phyloP scores from a whole-genome alignment of 2,329 filamentous ascomycete species.

The Hymenoscyphus repandus region DNA sequence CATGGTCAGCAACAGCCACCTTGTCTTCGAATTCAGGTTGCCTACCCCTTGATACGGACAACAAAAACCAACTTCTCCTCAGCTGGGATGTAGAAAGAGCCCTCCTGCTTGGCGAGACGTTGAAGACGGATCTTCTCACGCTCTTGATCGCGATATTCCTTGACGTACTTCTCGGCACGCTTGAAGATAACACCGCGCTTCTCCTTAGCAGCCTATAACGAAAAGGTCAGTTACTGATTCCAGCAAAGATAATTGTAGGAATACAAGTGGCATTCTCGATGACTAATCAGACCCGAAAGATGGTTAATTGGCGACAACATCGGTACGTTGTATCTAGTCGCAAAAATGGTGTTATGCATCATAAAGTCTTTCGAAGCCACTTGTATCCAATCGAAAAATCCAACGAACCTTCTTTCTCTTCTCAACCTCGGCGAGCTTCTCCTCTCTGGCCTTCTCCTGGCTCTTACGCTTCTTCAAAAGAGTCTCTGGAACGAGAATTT shows the following conservation, averaged over 20 bases:
- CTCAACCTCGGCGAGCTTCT: slow-evolving; percentile 71
- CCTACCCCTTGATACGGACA: slow-evolving; percentile 95
- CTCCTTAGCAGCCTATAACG: slow-evolving; percentile 84
- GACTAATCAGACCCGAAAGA: slow-evolving; percentile 94
- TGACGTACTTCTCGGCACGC: slow-evolving; percentile 98
- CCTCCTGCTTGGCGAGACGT: slow-evolving; percentile 85
- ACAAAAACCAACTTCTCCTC: slow-evolving; percentile 97
- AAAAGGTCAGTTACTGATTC: slow-evolving; percentile 34
- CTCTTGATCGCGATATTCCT: slow-evolving; percentile 98
- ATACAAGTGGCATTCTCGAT: slow-evolving; percentile 21
- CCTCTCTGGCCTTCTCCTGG: slow-evolving; percentile 97
- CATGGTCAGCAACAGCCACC: slow-evolving; percentile 6
- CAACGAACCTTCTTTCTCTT: slow-evolving; percentile 77
- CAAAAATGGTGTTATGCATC: slow-evolving; percentile 83
- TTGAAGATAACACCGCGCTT: slow-evolving; percentile 99
- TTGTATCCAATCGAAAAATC: slow-evolving; percentile 19
- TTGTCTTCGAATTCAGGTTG: slow-evolving; percentile 5
- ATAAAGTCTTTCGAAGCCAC: slow-evolving; percentile 44
- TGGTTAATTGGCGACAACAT: slow-evolving; percentile 99
- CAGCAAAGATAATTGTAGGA: slow-evolving; percentile 9
- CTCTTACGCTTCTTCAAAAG: slow-evolving; percentile 99
- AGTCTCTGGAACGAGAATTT: slow-evolving; percentile 97
- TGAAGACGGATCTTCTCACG: slow-evolving; percentile 94
- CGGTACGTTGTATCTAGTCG: slow-evolving; percentile 84
- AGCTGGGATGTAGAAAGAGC: slow-evolving; percentile 88